Evolutionary conservation across 345 rosid genomes (phyloP), one percentile per base, ranked within the genome.

Genomic region (Linum trigynum): DNA sequence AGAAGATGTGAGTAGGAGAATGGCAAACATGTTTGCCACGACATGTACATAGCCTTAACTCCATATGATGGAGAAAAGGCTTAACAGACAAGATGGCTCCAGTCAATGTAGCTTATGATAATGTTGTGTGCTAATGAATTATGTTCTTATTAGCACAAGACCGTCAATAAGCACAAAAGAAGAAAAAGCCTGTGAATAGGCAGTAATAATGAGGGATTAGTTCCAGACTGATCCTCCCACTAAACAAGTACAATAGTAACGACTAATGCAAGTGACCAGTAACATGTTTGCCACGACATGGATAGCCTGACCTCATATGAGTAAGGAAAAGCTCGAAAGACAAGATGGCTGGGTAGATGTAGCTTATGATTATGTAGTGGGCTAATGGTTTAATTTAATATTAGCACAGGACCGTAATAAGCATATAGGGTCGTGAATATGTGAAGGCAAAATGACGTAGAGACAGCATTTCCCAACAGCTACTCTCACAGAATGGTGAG

Each of bases 21-120:
- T 3, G 10, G 15, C 51, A 36, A n/a, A 7, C 17, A 70, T 79
- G 67, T 76, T 39, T 23, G 76, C 86, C 82, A 78, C 69, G 45
- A 11, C 56, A 55, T 23, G 71, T 70, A 23, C 32, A 77, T 65
- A 76, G 75, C 53, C 55, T 68, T 70, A 23, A 23, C 73, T 68
- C 71, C 63, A 57, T 8, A 10, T 10, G 51, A 50, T 11, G 42
- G 5, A 58, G 73, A 70, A 62, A 78, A 59, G 68, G 32, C 71
- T 58, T 60, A 68, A 81, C 74, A 72, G 63, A 67, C 71, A 23
- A 74, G 39, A 67, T 62, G 76, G 71, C 80, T 61, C 60, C 5
- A 32, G 39, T n/a, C 2, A 55, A 50, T 79, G 55, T 81, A 78
- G 83, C 87, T 83, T 80, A 81, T 76, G 84, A 75, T 58, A 60